Percentiles rank a stretch among this genome's conserved stretches.
Evolutionary conservation across 2,329 filamentous ascomycete genomes (phyloP).

Genomic region (Xylaria sp.): DNA sequence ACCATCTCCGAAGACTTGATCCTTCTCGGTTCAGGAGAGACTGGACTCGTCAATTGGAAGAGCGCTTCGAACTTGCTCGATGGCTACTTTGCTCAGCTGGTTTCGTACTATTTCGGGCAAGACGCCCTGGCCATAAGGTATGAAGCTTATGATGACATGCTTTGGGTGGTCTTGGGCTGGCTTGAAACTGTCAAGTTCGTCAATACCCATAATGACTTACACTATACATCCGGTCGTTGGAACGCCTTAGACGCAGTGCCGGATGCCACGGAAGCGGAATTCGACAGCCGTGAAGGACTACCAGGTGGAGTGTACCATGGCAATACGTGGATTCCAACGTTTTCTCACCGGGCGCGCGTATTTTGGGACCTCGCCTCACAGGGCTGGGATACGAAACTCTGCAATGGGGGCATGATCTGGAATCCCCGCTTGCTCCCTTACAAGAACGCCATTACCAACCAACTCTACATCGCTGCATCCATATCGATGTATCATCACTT

Average conservation of each 20-base stretch:
- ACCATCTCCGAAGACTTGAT: slow-evolving; percentile 61
- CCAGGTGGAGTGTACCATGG: slow-evolving; percentile 64
- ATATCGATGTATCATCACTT: slow-evolving; percentile 87
- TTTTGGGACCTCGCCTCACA: slow-evolving; percentile 77
- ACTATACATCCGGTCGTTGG: slow-evolving; percentile 42
- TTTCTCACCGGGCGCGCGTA: slow-evolving; percentile 74
- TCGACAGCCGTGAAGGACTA: slow-evolving; percentile 18
- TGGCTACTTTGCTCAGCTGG: slow-evolving; percentile 70
- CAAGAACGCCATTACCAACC: slow-evolving; percentile 95
- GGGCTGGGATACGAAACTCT: slow-evolving; percentile 79
- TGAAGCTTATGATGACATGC: slow-evolving; percentile 83
- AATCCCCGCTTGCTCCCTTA: slow-evolving; percentile 75
- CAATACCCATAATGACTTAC: slow-evolving; percentile 58
- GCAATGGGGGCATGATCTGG: slow-evolving; percentile 87
- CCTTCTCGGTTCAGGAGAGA: slow-evolving; percentile 30
- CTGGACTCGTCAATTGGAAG: slow-evolving; percentile 38
- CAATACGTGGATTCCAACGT: slow-evolving; percentile 65
- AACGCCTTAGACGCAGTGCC: slow-evolving; percentile 14
- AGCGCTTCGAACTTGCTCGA: slow-evolving; percentile 74
- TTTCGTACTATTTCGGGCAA: slow-evolving; percentile 81
- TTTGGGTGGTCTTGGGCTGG: slow-evolving; percentile 94
- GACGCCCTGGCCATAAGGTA: slow-evolving; percentile 68
- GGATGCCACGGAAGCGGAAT: slow-evolving; percentile 25
- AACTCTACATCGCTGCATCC: slow-evolving; percentile 80
- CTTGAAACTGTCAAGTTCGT: slow-evolving; percentile 76